Evolutionary conservation across 345 rosid species (phyloP).

Genomic region (Brassica rapa): DNA sequence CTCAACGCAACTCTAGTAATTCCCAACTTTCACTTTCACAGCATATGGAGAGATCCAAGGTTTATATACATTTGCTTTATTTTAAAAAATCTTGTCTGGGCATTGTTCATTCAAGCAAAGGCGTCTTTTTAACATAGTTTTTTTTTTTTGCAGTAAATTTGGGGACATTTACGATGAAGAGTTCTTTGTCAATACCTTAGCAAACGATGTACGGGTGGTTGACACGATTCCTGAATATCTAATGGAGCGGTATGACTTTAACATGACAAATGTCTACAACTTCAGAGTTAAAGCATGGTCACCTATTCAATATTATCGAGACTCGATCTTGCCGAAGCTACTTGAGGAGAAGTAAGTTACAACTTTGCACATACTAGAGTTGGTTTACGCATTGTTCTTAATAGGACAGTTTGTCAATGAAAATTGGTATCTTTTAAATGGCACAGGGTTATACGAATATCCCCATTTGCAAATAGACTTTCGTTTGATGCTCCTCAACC

Average conservation of each 20-base stretch:
- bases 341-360: slow-evolving; percentile 91
- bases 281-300: slow-evolving; percentile 99
- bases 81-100: slow-evolving; percentile 5
- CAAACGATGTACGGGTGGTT: slow-evolving; percentile 83
- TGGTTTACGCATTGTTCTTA: background rate
- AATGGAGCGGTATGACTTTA: slow-evolving; percentile 95
- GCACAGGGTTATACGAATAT: slow-evolving; percentile 89
- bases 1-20: slow-evolving; percentile 95
- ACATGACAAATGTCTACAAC: slow-evolving; percentile 90
- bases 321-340: slow-evolving; percentile 82
- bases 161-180: slow-evolving; percentile 88
- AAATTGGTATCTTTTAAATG: slow-evolving; percentile 29
- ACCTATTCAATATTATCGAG: slow-evolving; percentile 76
- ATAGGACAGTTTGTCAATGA: slow-evolving; percentile 10
- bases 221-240: slow-evolving; percentile 79
- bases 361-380: slow-evolving; percentile 14
- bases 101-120: slow-evolving; percentile 5
- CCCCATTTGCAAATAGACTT: slow-evolving; percentile 97
- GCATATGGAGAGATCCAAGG: slow-evolving; percentile 99
- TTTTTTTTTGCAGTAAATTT: slow-evolving; percentile 66
- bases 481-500: slow-evolving; percentile 93
- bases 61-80: slow-evolving; percentile 39
- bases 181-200: slow-evolving; percentile 63
- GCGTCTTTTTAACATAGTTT: slow-evolving; percentile 9
- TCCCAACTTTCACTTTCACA: slow-evolving; percentile 94